These are phyloP conservation scores for Penicillium argentinense DNA, from an alignment of 495 filamentous ascomycete species.

Conservation along the genomic window DNA sequence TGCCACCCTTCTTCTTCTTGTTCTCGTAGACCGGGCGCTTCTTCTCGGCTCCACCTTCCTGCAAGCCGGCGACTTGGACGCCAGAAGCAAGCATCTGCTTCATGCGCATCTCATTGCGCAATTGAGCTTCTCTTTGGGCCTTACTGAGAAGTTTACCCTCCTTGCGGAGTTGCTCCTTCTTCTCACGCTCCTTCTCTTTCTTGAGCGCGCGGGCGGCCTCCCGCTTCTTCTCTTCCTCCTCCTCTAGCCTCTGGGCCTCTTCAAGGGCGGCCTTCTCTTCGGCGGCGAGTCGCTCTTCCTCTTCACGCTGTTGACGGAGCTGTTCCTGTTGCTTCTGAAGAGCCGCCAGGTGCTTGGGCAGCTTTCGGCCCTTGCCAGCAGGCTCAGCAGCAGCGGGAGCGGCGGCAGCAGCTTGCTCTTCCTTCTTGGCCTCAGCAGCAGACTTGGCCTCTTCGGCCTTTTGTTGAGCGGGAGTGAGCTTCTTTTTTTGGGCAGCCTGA, in stretches of 20 bases:
- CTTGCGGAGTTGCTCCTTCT: constrained; percentile 90
- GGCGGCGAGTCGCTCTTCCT: constrained; percentile 62
- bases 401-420: constrained; percentile 30
- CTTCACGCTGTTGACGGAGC: constrained; percentile 71
- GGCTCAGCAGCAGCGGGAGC: constrained; percentile 49
- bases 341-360: constrained; percentile 75
- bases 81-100: constrained; percentile 94
- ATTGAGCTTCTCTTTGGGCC: constrained; percentile 85
- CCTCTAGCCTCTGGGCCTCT: constrained; percentile 64
- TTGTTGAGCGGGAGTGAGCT: constrained; percentile 35
- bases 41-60: constrained; percentile 63
- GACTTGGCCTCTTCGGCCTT: constrained; percentile 37
- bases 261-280: constrained; percentile 73
- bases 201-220: constrained; percentile 75
- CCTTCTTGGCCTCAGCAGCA: constrained; percentile 44
- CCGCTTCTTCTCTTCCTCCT: constrained; percentile 71
- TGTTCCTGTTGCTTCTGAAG: constrained; percentile 93
- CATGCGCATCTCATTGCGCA: constrained; percentile 77
- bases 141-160: constrained; percentile 95
- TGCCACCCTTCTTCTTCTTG: constrained; percentile 73
- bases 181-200: constrained; percentile 96
- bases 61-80: constrained; percentile 75
- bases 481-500: constrained; percentile 62
- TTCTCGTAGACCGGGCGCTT: constrained; percentile 72
- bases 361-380: constrained; percentile 84